Base-by-base conservation (phyloP, 257 asterid species). In the Haberlea rhodopensis region DNA sequence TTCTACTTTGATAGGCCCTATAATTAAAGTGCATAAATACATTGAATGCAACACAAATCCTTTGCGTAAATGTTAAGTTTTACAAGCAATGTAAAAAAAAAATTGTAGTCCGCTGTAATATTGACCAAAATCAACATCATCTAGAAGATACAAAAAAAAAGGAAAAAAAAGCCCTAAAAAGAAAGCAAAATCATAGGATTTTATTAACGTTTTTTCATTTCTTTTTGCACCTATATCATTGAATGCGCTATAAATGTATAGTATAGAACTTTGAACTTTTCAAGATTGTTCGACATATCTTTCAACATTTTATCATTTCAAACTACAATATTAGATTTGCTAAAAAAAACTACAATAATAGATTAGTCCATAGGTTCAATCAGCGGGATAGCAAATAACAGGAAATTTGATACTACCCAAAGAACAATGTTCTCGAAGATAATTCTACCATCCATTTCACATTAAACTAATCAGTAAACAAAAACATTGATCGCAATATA, bases 51-150 rank as follows among this genome's bases (percentile, higher is more conserved):
- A 15, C 6, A 43, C 19, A 43, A 43, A 16, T 1, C 6, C 19
- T 16, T 43, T 5, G 8, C 4, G 15, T 1, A 43, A 1, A 43
- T n/a, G n/a, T n/a, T n/a, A 25, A 56, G 29, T 43, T n/a, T 19
- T 9, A 21, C 53, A 49, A 65, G 61, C 34, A 65, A 65, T 24
- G n/a, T 65, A 59, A 43, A 6, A 7, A 27, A 28, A 16, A 43
- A 43, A 43, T 16, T 13, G 20, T 43, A 15, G 0, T 37, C 48
- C 48, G 11, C 16, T 11, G 21, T 23, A 22, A 19, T 5, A 25
- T 63, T 9, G 46, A 63, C 19, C 37, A 20, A 0, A 32, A 29
- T 3, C 6, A 29, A 23, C 57, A 5, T 49, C 56, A 2, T 60
- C 61, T 51, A 68, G 53, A 59, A 49, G 62, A 31, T 2, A 18